Conservation (phyloP, 2,329 filamentous ascomycete species). For the Blastomyces gilchristii region DNA sequence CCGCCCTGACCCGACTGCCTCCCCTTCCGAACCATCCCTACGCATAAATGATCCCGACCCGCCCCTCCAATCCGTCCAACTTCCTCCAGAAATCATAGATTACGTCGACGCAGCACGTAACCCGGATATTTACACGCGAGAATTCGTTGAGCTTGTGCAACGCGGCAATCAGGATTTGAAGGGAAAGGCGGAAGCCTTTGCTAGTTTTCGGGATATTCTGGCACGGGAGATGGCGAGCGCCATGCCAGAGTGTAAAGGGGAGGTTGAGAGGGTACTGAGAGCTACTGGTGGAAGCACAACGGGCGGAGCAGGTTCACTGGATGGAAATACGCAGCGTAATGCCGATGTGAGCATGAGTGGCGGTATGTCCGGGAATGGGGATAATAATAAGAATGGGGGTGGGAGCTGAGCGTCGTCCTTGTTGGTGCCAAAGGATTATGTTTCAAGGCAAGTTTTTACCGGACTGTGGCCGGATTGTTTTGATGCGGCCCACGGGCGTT, state of each 20-base stretch:
- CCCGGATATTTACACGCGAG: slow-evolving; percentile 56
- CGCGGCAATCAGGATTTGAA: slow-evolving; percentile 53
- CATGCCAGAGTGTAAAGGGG: slow-evolving; percentile 47
- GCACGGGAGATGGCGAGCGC: slow-evolving; percentile 48
- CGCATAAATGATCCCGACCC: slow-evolving; percentile 25
- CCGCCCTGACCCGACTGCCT: slow-evolving; percentile 21
- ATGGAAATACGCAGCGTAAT: background rate
- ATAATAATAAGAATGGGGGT: background rate
- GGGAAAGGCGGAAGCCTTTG: slow-evolving; percentile 51
- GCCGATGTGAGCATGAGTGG: background rate
- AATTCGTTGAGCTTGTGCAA: slow-evolving; percentile 55
- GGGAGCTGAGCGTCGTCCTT: background rate
- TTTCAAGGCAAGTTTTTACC: background rate
- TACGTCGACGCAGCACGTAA: slow-evolving; percentile 55
- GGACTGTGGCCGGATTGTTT: too few relatives aligned
- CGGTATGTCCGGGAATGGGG: background rate
- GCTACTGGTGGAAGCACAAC: slow-evolving; percentile 23
- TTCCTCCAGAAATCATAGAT: slow-evolving; percentile 52
- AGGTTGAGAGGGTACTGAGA: slow-evolving; percentile 43
- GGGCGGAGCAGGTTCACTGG: background rate
- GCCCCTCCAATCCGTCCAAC: slow-evolving; percentile 41
- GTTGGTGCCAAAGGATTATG: background rate
- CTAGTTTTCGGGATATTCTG: slow-evolving; percentile 48
- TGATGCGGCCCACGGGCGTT: too few relatives aligned
- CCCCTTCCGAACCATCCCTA: slow-evolving; percentile 4